Evolutionary conservation across 2,329 filamentous ascomycete species (phyloP), one percentile per base, ranked within the genome.

Genomic region (Phialophora verrucosa): DNA sequence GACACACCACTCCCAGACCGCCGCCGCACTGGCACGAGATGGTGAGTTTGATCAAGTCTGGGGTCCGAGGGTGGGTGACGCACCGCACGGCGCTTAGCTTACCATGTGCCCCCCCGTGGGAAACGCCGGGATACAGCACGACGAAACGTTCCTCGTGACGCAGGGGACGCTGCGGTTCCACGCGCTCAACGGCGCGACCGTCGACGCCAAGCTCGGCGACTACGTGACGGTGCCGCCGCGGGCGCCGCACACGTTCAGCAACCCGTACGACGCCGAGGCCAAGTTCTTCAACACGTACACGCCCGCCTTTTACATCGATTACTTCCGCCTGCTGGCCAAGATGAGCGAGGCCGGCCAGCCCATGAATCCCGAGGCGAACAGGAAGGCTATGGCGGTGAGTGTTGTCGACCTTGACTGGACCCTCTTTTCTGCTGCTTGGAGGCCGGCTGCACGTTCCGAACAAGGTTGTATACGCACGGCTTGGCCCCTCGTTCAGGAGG

Each of bases 271-370:
- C 56, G 79, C 83, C 69, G 83, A 85, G 67, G 82, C 83, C 2
- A 80, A 79, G 68, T 84, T 87, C 73, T 81, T 86, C 77, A 87
- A 86, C 72, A 87, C 85, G 0, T 84, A 81, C 64, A 87, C 83
- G 27, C 85, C 85, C 0, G 82, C 82, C 2, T 85, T 84, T 70
- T 86, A 85, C 70, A 83, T 87, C 68, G 82, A 85, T 65, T 86
- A 86, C 71, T 86, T 87, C 75, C 84, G 83, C 76, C 75, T 85
- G 51, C 70, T 86, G 71, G 77, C 79, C 11, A 76, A 78, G 70
- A 73, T 85, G 71, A 79, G 77, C 27, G 79, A 79, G 63, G 70
- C 76, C 17, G 81, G 82, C 57, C 79, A 79, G 69, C 71, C 71
- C 4, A 72, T 72, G 71, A 66, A 67, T 32, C 69, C 71, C 7